phyloP scores from a whole-genome alignment of 2,329 filamentous ascomycete species.

The Claviceps sp. region DNA sequence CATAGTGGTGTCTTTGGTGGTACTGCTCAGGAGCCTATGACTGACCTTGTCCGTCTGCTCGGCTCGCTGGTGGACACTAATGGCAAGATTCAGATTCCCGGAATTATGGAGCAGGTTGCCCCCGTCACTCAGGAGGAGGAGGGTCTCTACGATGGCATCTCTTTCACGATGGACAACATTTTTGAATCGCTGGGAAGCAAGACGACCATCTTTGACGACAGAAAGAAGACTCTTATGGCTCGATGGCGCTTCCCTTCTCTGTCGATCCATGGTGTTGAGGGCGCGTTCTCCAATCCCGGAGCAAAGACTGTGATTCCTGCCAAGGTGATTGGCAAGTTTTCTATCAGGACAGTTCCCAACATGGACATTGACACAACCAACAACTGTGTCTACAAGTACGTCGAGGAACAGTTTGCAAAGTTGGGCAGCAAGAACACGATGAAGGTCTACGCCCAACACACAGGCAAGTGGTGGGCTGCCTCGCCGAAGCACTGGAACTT shows the following conservation, averaged over 20 bases:
- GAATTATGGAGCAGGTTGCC: slow-evolving; percentile 85
- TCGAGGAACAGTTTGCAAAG: slow-evolving; percentile 75
- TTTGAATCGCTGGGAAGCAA: slow-evolving; percentile 82
- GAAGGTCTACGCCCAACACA: slow-evolving; percentile 71
- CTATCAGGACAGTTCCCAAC: slow-evolving; percentile 90
- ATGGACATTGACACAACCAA: slow-evolving; percentile 93
- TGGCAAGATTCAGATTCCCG: slow-evolving; percentile 90
- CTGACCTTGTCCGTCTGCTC: slow-evolving; percentile 75
- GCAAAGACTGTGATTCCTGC: slow-evolving; percentile 98
- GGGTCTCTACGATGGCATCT: slow-evolving; percentile 74
- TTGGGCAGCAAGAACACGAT: slow-evolving; percentile 85
- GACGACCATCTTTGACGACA: slow-evolving; percentile 76
- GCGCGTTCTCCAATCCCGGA: slow-evolving; percentile 82
- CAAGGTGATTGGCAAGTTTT: slow-evolving; percentile 97
- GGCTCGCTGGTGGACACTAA: slow-evolving; percentile 74
- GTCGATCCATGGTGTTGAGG: slow-evolving; percentile 88
- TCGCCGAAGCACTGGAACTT: slow-evolving; percentile 99
- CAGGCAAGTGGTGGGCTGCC: slow-evolving; percentile 97
- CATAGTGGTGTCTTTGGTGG: slow-evolving; percentile 97
- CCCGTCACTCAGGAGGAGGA: slow-evolving; percentile 79
- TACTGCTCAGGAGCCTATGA: slow-evolving; percentile 96
- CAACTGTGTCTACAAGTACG: slow-evolving; percentile 67
- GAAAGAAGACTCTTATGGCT: slow-evolving; percentile 87
- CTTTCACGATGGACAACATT: slow-evolving; percentile 92
- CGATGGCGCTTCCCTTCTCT: slow-evolving; percentile 92